Conservation (phyloP, 73 alveolate genomes). For the Blepharisma japonicum region DNA sequence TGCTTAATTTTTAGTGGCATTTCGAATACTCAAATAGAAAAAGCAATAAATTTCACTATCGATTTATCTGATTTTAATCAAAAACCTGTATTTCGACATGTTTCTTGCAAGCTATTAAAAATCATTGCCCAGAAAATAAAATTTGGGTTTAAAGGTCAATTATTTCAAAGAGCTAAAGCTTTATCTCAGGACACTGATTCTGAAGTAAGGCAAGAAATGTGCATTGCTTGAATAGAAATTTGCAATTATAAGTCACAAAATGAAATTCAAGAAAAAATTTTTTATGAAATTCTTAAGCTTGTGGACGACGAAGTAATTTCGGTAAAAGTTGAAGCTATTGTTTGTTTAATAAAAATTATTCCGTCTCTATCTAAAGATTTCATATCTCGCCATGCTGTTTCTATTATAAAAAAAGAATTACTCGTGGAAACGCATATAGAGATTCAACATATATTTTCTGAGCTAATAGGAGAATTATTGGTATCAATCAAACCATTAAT, state of each 20-base stretch:
- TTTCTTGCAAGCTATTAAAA: slow-evolving; percentile 7
- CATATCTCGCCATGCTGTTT: background rate
- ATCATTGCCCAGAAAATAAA: background rate
- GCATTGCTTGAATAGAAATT: background rate
- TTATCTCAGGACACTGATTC: slow-evolving; percentile 21
- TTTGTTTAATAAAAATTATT: background rate
- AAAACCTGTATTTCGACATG: slow-evolving; percentile 8
- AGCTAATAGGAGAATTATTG: too few relatives aligned
- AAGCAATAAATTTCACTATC: background rate
- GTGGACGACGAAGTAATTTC: background rate
- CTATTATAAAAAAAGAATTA: too few relatives aligned
- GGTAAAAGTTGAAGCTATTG: background rate
- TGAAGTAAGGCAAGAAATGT: slow-evolving; percentile 22
- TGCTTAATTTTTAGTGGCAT: background rate
- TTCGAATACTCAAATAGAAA: background rate
- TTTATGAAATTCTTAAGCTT: slow-evolving; percentile 18
- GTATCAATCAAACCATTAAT: too few relatives aligned
- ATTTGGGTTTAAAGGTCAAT: background rate
- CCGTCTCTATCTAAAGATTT: background rate
- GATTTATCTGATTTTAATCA: background rate
- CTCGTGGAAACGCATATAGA: too few relatives aligned
- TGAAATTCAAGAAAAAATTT: slow-evolving; percentile 1
- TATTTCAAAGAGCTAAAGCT: slow-evolving; percentile 13
- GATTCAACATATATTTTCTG: too few relatives aligned
- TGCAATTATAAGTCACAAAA: background rate